Conservation (phyloP, 2,329 filamentous ascomycete genomes). For the Ceratocystis diversiconidia region DNA sequence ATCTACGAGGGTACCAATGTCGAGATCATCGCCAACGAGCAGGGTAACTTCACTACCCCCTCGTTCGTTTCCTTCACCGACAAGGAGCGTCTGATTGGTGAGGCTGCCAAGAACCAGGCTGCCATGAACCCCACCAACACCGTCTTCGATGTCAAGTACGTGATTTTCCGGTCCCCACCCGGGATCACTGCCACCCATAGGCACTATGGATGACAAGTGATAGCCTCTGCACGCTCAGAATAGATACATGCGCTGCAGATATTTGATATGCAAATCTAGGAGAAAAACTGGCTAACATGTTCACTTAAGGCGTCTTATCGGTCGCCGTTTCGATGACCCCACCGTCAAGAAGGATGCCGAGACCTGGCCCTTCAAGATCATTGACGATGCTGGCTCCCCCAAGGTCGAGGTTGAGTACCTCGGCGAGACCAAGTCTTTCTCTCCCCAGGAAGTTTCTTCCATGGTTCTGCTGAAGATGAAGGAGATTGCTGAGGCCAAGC, state of each 20-base stretch:
- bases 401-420: conserved; percentile 94
- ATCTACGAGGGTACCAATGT: conserved; percentile 99
- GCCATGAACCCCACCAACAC: conserved; percentile 99
- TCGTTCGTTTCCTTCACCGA: conserved; percentile 99
- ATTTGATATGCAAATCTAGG: background rate
- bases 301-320: conserved; percentile 75
- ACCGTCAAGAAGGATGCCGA: conserved; percentile 98
- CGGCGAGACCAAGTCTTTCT: conserved; percentile 88
- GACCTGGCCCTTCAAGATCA: conserved; percentile 98
- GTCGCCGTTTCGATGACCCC: conserved; percentile 85
- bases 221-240: background rate
- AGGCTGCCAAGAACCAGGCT: conserved; percentile 99
- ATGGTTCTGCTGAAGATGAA: conserved; percentile 99
- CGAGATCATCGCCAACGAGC: conserved; percentile 99
- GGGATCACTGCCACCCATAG: background rate
- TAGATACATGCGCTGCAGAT: background rate
- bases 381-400: conserved; percentile 77
- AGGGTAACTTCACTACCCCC: conserved; percentile 96
- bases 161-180: background rate
- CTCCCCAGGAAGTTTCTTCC: conserved; percentile 94
- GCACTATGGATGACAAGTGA: background rate
- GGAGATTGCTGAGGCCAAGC: conserved; percentile 95
- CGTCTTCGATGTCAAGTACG: conserved; percentile 97
- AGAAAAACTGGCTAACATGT: background rate
- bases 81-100: conserved; percentile 97